Percentiles rank a stretch among this genome's conserved stretches.
Conservation (phyloP, 768 basidiomycete species). For the Auricularia auricula-judae region DNA sequence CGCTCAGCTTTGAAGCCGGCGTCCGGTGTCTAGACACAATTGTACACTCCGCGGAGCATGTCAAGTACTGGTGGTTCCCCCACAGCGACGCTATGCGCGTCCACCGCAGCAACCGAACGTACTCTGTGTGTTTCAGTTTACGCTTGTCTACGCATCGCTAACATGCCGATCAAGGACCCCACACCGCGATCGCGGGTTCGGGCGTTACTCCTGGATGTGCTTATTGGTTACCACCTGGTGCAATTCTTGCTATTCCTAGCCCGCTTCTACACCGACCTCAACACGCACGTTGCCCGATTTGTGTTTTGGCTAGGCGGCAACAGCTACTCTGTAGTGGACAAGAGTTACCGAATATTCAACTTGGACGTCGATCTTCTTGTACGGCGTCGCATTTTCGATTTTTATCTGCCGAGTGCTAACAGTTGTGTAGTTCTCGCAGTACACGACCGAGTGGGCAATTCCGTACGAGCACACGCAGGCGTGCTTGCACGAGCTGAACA, state of each 20-base stretch:
- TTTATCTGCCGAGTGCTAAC: neutral
- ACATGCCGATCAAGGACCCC: slow-evolving; percentile 4
- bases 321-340: slow-evolving; percentile 52
- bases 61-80: slow-evolving; percentile 95
- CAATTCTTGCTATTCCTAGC: slow-evolving; percentile 77
- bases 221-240: slow-evolving; percentile 57
- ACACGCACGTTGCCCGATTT: slow-evolving; percentile 50
- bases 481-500: slow-evolving; percentile 60
- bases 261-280: slow-evolving; percentile 50
- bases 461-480: slow-evolving; percentile 55
- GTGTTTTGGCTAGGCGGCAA: slow-evolving; percentile 53
- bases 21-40: slow-evolving; percentile 44
- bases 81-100: slow-evolving; percentile 60
- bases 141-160: slow-evolving; percentile 1
- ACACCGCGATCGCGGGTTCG: neutral
- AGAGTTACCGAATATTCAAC: slow-evolving; percentile 80
- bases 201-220: neutral
- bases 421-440: slow-evolving; percentile 62
- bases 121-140: slow-evolving; percentile 43
- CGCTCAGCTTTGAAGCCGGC: slow-evolving; percentile 52
- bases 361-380: slow-evolving; percentile 69
- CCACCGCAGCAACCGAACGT: slow-evolving; percentile 63
- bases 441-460: slow-evolving; percentile 93
- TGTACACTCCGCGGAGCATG: slow-evolving; percentile 65
- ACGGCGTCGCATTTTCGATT: slow-evolving; percentile 19